Evolutionary conservation across 2,329 filamentous ascomycete genomes (phyloP).

Genomic region (Orbilia quercus): DNA sequence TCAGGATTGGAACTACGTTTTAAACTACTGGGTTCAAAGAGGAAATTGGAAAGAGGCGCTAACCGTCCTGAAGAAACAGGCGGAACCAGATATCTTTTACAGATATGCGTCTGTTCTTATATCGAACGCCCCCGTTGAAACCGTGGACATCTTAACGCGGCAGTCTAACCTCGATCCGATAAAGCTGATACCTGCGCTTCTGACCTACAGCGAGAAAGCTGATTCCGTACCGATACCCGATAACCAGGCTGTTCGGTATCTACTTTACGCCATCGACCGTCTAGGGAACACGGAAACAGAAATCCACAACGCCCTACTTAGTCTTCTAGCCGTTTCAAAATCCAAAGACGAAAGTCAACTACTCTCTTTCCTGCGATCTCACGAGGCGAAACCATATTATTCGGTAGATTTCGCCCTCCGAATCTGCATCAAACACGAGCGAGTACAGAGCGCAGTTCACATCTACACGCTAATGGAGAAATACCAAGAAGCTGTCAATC

Average conservation of each 20-base stretch:
- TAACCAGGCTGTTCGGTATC: constrained; percentile 93
- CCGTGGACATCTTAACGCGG: constrained; percentile 95
- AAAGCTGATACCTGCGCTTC: constrained; percentile 88
- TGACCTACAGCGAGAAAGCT: constrained; percentile 89
- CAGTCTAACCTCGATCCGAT: constrained; percentile 85
- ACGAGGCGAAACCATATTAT: constrained; percentile 86
- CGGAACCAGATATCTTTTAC: constrained; percentile 91
- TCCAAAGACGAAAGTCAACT: constrained; percentile 86
- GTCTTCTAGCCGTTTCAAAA: constrained; percentile 88
- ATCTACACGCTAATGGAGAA: constrained; percentile 98
- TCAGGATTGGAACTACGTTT: constrained; percentile 92
- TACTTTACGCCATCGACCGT: constrained; percentile 92
- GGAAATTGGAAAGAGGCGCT: constrained; percentile 91
- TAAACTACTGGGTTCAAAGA: constrained; percentile 96
- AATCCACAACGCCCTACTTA: constrained; percentile 95
- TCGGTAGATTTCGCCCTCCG: constrained; percentile 96
- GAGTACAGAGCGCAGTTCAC: constrained; percentile 93
- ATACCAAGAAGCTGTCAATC: constrained; percentile 89
- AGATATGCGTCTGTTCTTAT: constrained; percentile 97
- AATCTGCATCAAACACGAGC: constrained; percentile 91
- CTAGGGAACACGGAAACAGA: constrained; percentile 82
- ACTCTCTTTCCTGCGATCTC: constrained; percentile 87
- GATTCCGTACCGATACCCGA: constrained; percentile 58
- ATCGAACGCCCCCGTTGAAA: constrained; percentile 82
- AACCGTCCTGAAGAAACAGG: constrained; percentile 90